These are phyloP conservation scores for Paspalum notatum DNA, from an alignment of 176 grass and related monocot species.

Conservation along the genomic window DNA sequence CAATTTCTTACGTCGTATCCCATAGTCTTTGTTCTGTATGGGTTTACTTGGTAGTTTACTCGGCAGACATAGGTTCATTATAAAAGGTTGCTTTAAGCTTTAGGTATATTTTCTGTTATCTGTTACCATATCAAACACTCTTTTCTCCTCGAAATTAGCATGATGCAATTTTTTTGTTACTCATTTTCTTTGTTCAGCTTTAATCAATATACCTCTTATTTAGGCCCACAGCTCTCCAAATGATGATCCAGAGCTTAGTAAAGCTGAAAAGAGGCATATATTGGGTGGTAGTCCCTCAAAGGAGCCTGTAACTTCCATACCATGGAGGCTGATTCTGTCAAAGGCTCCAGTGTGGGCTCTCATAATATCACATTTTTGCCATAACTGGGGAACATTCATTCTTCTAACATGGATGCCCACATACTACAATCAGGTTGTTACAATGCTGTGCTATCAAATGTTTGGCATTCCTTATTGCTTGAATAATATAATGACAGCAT, in stretches of 20 bases:
- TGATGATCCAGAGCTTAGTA: constrained; percentile 70
- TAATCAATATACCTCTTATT: constrained; percentile 23
- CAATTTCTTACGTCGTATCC: constrained; percentile 5
- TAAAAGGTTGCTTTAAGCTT: constrained; percentile 24
- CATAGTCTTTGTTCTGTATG: background rate
- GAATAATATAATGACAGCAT: constrained; percentile 20
- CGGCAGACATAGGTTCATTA: background rate
- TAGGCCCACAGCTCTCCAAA: constrained; percentile 88
- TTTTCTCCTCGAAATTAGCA: constrained; percentile 2
- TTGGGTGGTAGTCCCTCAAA: constrained; percentile 63
- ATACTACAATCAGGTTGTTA: constrained; percentile 93
- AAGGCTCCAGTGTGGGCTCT: constrained; percentile 95
- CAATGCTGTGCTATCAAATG: constrained; percentile 5
- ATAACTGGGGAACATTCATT: constrained; percentile 99
- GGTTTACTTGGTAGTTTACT: background rate
- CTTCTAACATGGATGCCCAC: constrained; percentile 99
- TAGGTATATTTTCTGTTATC: constrained; percentile 1
- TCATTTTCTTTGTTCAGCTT: constrained; percentile 27
- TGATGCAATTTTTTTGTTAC: background rate
- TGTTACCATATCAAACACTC: constrained; percentile 13
- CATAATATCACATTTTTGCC: constrained; percentile 97
- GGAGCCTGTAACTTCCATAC: constrained; percentile 88
- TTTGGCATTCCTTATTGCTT: constrained; percentile 3
- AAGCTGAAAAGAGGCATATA: constrained; percentile 74
- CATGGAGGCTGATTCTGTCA: constrained; percentile 91